Percentiles rank a stretch among this genome's conserved stretches.
Evolutionary conservation across 257 asterid species (phyloP).

Genomic region (Solanum pennellii): DNA sequence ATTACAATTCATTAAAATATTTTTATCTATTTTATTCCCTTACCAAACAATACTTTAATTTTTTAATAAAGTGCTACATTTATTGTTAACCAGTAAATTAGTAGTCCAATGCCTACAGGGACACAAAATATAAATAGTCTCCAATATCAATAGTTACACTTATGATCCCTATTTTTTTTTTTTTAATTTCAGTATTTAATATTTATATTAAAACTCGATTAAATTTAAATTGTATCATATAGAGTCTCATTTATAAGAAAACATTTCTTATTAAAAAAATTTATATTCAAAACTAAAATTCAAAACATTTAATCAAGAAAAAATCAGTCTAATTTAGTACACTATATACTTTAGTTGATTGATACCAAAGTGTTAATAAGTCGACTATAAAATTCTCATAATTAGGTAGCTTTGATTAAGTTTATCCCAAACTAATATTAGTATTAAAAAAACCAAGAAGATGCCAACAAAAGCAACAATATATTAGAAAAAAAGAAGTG

Average conservation of each 20-base stretch:
- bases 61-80: neutral
- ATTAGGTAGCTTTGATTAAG: neutral
- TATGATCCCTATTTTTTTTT: too few species aligned
- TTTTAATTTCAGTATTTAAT: too few species aligned
- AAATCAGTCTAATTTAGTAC: too few species aligned
- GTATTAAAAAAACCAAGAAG: too few species aligned
- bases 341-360: too few species aligned
- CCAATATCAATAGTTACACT: neutral
- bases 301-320: too few species aligned
- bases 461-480: neutral
- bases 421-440: neutral
- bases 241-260: fast-evolving
- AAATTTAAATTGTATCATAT: neutral
- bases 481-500: neutral
- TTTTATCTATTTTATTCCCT: neutral
- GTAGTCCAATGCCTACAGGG: neutral
- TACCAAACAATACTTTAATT: neutral
- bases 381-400: neutral
- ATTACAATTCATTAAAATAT: neutral
- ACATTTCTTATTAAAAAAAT: fast-evolving
- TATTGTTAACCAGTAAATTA: neutral
- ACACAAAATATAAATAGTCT: neutral
- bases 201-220: too few species aligned
- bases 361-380: neutral
- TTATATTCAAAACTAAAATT: neutral